Evolutionary conservation across 78 protist genomes (phyloP).

Genomic region (Bodo saltans): DNA sequence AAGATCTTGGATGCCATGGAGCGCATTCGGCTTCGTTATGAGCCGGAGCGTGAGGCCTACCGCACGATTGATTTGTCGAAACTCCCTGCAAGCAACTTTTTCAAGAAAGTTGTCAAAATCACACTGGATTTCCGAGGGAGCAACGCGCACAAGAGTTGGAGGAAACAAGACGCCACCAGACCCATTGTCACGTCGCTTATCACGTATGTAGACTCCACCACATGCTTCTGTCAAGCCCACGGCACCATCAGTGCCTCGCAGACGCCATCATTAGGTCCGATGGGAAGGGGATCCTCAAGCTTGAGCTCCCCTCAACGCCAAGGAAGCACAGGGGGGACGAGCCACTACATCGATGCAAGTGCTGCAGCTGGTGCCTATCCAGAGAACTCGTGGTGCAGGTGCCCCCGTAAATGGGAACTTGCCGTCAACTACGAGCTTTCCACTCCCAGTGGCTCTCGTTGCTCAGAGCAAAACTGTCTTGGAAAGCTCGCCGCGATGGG

Average conservation of each 20-base stretch:
- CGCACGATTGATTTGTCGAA: neutral
- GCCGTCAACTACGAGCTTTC: neutral
- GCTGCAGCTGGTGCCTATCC: neutral
- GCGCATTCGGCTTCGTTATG: neutral
- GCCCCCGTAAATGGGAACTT: neutral
- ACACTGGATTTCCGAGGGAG: neutral
- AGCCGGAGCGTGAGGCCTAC: neutral
- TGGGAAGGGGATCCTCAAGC: neutral
- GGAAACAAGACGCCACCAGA: neutral
- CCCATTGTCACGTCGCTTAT: neutral
- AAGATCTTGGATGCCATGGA: neutral
- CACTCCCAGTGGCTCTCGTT: conserved; percentile 1
- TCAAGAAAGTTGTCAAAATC: neutral
- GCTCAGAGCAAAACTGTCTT: conserved; percentile 3
- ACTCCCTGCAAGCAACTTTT: neutral
- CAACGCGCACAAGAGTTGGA: neutral
- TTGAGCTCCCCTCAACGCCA: neutral
- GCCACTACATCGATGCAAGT: neutral
- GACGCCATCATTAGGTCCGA: neutral
- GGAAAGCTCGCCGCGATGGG: neutral
- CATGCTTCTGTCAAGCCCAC: neutral
- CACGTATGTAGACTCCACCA: neutral
- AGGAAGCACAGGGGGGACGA: neutral
- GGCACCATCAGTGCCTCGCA: neutral
- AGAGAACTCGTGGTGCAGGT: neutral